Conservation (phyloP, 2,329 filamentous ascomycete genomes). For the Trichoderma atrobrunneum region DNA sequence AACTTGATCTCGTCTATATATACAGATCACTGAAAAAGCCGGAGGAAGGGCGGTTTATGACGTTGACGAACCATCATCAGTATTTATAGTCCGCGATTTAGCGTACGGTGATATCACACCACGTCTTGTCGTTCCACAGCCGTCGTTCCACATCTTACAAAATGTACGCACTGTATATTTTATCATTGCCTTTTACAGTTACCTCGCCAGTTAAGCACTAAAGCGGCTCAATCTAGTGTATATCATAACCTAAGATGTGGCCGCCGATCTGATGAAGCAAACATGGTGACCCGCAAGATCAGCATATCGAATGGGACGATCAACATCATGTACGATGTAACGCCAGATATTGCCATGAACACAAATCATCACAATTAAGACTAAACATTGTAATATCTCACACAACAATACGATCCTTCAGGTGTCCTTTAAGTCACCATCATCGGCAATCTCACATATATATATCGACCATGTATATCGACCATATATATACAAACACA, state of each 20-base stretch:
- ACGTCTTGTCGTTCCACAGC: not conserved
- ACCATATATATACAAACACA: not conserved
- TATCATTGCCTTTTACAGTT: not conserved
- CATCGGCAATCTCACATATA: not conserved
- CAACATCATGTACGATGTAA: not conserved
- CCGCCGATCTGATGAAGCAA: not conserved
- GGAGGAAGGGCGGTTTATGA: not conserved
- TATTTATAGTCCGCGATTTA: not conserved
- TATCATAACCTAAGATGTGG: not conserved
- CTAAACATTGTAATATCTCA: not conserved
- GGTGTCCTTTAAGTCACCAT: not conserved
- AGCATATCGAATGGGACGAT: not conserved
- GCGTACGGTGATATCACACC: not conserved
- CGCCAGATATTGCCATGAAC: not conserved
- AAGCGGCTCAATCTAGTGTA: not conserved
- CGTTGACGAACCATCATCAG: not conserved
- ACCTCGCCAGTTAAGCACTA: not conserved
- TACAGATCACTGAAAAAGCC: not conserved
- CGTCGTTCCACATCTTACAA: not conserved
- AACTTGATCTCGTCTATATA: not conserved
- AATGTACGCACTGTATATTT: not conserved
- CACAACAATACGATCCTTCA: not conserved
- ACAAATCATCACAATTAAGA: not conserved
- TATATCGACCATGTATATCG: not conserved
- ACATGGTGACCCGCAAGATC: not conserved